Base-by-base conservation (phyloP, 2,329 filamentous ascomycete species). In the Hortaea werneckii region DNA sequence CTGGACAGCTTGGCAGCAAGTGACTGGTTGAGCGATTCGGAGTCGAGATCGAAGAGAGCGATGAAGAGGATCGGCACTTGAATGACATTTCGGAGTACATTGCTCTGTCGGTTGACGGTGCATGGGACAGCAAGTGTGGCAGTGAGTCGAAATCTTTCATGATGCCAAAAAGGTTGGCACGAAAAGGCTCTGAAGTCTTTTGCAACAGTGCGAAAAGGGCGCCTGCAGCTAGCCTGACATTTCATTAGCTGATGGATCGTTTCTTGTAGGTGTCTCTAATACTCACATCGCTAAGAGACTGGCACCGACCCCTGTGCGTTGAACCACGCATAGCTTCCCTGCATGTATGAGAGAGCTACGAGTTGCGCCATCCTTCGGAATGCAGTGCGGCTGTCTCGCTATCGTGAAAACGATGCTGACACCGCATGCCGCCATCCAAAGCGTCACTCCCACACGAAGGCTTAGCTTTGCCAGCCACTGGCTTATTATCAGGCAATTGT, bases 41-140 rank as follows among this genome's bases (percentile, higher is more conserved):
- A 26, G 43, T 45, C 26, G 45, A 38, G 0, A 46, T 32, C 4
- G 51, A 49, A 3, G 54, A 52, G 2, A 60, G 50, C 0, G 57
- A 56, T 3, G 50, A 50, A 1, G 58, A 57, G 7, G 59, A 58
- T 29, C 57, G 53, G 49, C 59, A 60, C 44, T 60, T 58, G 50
- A 60, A 59, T 3, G 59, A 59, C 54, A 59, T 56, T n/a, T 59
- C 54, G 7, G 56, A 60, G 44, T 43, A 51, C 41, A 50, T 51
- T 2, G 50, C 37, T 7, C 44, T 47, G 6, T 50, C 41, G 9
- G 41, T 27, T 13, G 49, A 48, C 1, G 43, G 44, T 26, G 50
- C 53, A 37, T 59, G 54, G 7, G 54, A 51, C 2, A 58, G 42
- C 13, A 42, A 50, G 2, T 57, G 43, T 1, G 54, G 54, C 12